Percentiles rank a stretch among this genome's conserved stretches.
Conservation (phyloP, 192 early-diverging fungal genomes). For the Coemansia sp. region DNA sequence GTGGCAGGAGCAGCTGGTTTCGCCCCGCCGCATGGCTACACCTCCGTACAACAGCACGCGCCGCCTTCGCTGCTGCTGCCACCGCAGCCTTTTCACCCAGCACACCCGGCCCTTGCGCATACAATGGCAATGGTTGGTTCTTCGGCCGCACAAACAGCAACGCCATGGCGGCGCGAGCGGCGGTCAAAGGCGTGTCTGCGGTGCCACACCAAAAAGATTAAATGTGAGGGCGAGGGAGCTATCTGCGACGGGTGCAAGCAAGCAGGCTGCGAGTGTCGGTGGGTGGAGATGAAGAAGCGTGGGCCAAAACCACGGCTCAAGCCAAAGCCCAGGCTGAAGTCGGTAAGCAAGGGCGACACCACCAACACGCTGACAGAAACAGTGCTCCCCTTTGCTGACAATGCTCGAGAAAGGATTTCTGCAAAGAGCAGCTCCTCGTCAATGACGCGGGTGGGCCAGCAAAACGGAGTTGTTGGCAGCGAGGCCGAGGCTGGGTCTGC, state of each 20-base stretch:
- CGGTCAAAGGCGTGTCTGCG: slow-evolving; percentile 54
- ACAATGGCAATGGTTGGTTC: not conserved
- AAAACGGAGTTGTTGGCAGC: not conserved
- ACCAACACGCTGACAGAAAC: not conserved
- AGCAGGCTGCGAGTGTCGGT: slow-evolving; percentile 48
- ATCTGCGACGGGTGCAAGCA: slow-evolving; percentile 48
- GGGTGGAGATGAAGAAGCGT: slow-evolving; percentile 56
- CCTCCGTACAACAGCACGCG: not conserved
- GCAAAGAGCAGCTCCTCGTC: not conserved
- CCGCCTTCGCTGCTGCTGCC: slow-evolving; percentile 9
- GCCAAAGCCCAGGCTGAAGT: slow-evolving; percentile 4
- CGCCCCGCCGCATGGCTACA: not conserved
- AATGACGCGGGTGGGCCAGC: not conserved
- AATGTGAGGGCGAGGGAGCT: slow-evolving; percentile 49
- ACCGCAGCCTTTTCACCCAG: slow-evolving; percentile 12
- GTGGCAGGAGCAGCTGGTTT: not conserved
- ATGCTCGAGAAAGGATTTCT: not conserved
- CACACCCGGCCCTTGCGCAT: slow-evolving; percentile 5
- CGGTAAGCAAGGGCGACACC: not conserved
- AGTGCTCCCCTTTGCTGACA: not conserved
- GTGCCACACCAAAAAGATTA: slow-evolving; percentile 56
- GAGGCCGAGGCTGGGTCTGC: not conserved
- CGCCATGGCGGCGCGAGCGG: slow-evolving; percentile 52
- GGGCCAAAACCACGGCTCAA: slow-evolving; percentile 41
- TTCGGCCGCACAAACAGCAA: not conserved